phyloP scores from a whole-genome alignment of 2,329 filamentous ascomycete genomes.

The Lasiodiplodia theobromae region DNA sequence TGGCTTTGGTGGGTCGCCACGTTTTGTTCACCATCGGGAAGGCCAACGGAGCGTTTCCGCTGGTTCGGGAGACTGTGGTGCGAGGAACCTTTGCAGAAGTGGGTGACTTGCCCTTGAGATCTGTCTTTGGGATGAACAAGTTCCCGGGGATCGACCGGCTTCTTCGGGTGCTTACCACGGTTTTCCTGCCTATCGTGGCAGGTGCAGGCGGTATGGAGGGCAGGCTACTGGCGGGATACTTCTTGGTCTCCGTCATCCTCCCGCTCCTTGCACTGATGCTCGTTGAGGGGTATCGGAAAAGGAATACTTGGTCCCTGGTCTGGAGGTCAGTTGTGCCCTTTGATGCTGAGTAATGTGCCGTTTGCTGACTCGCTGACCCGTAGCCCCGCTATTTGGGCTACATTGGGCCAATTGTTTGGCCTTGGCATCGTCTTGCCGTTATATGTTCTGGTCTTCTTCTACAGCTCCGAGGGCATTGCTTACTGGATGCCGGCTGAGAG shows the following conservation, averaged over 20 bases:
- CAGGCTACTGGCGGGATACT: neutral
- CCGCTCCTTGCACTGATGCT: neutral
- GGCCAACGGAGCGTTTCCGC: neutral
- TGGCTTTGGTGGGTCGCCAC: neutral
- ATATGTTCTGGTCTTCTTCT: conserved; percentile 6
- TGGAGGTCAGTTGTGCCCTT: neutral
- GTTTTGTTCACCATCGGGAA: neutral
- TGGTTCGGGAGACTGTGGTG: neutral
- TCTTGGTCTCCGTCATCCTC: neutral
- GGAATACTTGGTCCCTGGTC: conserved; percentile 2
- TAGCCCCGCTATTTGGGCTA: neutral
- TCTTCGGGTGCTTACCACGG: neutral
- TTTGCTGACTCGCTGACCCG: neutral
- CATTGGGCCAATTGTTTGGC: neutral
- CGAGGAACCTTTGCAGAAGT: neutral
- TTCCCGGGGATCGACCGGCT: neutral
- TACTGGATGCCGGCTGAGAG: conserved; percentile 24
- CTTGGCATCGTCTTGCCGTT: neutral
- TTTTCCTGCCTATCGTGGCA: neutral
- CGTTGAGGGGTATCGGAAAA: neutral
- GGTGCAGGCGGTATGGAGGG: neutral
- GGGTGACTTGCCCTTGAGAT: neutral
- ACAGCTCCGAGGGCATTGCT: neutral
- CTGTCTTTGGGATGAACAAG: neutral
- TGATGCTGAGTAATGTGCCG: too few species aligned